Percentiles rank a stretch among this genome's conserved stretches.
Evolutionary conservation across 768 basidiomycete species (phyloP).

Genomic region (Sarcomyxa edulis): DNA sequence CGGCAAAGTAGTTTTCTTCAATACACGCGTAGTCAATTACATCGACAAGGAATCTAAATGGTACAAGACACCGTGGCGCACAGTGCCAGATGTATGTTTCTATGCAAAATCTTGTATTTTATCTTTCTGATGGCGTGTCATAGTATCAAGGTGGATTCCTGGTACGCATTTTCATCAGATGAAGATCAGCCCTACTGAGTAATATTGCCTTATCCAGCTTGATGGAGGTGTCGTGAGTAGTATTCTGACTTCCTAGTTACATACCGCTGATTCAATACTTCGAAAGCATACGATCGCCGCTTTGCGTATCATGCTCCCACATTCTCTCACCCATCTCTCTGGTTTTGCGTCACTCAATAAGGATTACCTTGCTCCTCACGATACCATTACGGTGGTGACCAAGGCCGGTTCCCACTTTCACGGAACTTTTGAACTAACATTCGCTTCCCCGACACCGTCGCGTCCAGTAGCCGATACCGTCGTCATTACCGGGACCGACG

Average conservation of each 20-base stretch:
- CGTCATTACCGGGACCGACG: conserved; percentile 58
- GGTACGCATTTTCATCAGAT: conserved; percentile 34
- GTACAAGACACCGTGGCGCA: conserved; percentile 83
- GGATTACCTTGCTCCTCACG: conserved; percentile 69
- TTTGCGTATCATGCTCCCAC: conserved; percentile 54
- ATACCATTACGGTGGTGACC: conserved; percentile 64
- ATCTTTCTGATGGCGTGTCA: not conserved
- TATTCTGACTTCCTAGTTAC: conserved; percentile 1
- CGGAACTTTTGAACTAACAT: conserved; percentile 61
- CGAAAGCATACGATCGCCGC: conserved; percentile 62
- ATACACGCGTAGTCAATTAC: conserved; percentile 42
- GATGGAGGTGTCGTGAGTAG: conserved; percentile 72
- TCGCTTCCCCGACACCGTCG: conserved; percentile 46
- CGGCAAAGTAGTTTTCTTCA: conserved; percentile 69
- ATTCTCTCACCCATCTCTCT: conserved; percentile 48
- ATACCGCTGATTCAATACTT: conserved; percentile 5
- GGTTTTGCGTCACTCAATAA: conserved; percentile 66
- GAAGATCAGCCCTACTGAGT: conserved; percentile 5
- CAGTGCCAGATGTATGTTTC: conserved; percentile 65
- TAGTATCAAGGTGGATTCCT: conserved; percentile 82
- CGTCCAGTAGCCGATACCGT: conserved; percentile 31
- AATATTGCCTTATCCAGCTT: conserved; percentile 34
- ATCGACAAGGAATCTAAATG: conserved; percentile 64
- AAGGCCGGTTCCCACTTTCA: conserved; percentile 45
- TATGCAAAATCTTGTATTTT: conserved; percentile 1